Base-by-base conservation (phyloP, 805 yeast genomes). In the Torulaspora indica region DNA sequence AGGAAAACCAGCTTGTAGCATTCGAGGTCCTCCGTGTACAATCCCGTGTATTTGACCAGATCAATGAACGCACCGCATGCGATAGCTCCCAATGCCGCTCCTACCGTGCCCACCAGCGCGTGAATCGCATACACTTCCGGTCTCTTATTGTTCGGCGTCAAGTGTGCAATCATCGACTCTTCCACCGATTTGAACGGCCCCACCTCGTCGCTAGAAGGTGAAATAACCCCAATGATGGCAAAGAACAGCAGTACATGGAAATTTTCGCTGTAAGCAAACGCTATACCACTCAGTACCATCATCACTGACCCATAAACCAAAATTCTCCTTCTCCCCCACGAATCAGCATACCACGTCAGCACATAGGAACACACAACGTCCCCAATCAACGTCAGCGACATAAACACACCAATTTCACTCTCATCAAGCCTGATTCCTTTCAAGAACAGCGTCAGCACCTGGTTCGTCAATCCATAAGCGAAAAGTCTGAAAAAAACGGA, bases 171-270 rank as follows among this genome's bases (percentile, higher is more conserved):
- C 31, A 85, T 75, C 1, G 91, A 80, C 58, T 87, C 95, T 61
- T 88, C 96, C 23, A 88, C 79, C 0, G 93, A 78, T 57, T 85
- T 82, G 63, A 88, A 88, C 0, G 96, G 96, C 0, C 96, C 96
- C 0, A 90, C 86, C 57, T 88, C 96, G 56, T 82, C 89, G 18
- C 96, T 95, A 23, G 87, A 79, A 1, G 95, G 93, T 2, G 95
- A 85, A 6, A 88, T 84, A 13, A 88, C 95, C 1, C 96, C 96
- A 24, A 85, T 46, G 2, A 85, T 75, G 2, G 95, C 93, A 7
- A 93, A 93, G 2, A 72, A 18, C 15, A 88, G 66, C 31, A 88
- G 68, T 1, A 82, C 49, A 51, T 66, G 57, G 60, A 71, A 86
- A 51, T 76, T 76, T 27, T 76, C 70, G 47, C 71, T 69, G 18